A percentile compares a stretch with the other conserved stretches of the same genome.
phyloP scores from a whole-genome alignment of 176 grass and related monocot genomes.

The Musa schizocarpa region DNA sequence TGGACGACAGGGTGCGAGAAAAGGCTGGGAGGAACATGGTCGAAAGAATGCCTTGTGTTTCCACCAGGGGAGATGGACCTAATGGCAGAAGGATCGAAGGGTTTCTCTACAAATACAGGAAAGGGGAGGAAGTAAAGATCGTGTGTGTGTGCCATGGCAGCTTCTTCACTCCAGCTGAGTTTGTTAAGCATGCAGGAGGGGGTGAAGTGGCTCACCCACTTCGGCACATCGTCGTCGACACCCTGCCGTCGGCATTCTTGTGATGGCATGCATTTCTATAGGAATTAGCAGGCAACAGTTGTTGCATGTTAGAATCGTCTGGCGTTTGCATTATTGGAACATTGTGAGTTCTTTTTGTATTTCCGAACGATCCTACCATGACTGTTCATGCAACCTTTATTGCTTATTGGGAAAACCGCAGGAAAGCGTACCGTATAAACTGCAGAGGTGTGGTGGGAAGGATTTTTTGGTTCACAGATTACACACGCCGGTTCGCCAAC shows the following conservation, averaged over 20 bases:
- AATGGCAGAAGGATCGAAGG: slow-evolving; percentile 58
- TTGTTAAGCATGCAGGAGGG: slow-evolving; percentile 76
- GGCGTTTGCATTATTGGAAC: too few species aligned
- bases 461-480: too few species aligned
- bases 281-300: too few species aligned
- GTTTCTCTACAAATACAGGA: slow-evolving; percentile 60
- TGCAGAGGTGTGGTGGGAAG: too few species aligned
- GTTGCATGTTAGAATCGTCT: too few species aligned
- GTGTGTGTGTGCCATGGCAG: slow-evolving; percentile 75
- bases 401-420: too few species aligned
- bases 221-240: slow-evolving; percentile 51
- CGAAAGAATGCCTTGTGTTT: slow-evolving; percentile 67
- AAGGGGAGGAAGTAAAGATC: slow-evolving; percentile 54
- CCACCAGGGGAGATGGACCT: slow-evolving; percentile 52
- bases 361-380: too few species aligned
- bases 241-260: slow-evolving; percentile 9
- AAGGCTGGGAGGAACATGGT: slow-evolving; percentile 38
- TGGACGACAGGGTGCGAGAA: slow-evolving; percentile 14
- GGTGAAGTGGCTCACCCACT: slow-evolving; percentile 46
- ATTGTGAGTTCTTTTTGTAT: too few species aligned
- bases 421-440: too few species aligned
- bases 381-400: too few species aligned
- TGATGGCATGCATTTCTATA: background rate
- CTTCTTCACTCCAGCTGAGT: slow-evolving; percentile 59
- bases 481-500: too few species aligned